Percentiles rank a stretch among this genome's conserved stretches.
These are phyloP conservation scores for Cocos nucifera DNA, from an alignment of 176 grass and related monocot genomes.

Conservation along the genomic window DNA sequence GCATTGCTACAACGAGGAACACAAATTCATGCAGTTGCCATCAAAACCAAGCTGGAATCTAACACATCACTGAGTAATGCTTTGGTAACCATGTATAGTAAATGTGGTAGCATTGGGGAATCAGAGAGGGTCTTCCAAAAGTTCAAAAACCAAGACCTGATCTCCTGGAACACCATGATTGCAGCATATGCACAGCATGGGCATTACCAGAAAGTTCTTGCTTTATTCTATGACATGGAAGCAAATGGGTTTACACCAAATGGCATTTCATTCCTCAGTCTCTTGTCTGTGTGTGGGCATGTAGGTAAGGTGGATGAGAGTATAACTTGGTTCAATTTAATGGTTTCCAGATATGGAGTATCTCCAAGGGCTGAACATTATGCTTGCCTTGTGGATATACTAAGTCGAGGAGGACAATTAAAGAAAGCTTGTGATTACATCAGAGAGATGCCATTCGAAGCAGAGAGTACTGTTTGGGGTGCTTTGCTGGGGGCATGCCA, in stretches of 20 bases:
- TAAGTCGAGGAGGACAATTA: constrained; percentile 58
- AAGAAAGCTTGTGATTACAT: constrained; percentile 68
- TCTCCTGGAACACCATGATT: constrained; percentile 85
- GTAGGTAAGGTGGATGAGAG: constrained; percentile 59
- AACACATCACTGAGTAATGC: constrained; percentile 55
- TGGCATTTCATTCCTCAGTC: constrained; percentile 58
- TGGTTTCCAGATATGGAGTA: constrained; percentile 47
- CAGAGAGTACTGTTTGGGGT: constrained; percentile 58
- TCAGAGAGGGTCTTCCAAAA: constrained; percentile 52
- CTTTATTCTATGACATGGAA: constrained; percentile 69
- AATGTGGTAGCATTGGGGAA: constrained; percentile 58
- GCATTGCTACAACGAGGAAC: constrained; percentile 67
- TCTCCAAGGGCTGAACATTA: constrained; percentile 64
- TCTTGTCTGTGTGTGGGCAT: constrained; percentile 74
- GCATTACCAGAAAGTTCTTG: constrained; percentile 48
- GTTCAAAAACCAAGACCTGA: constrained; percentile 34
- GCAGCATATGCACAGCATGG: constrained; percentile 77
- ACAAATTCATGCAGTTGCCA: constrained; percentile 46
- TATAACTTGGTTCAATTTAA: constrained; percentile 67
- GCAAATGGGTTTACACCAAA: constrained; percentile 31
- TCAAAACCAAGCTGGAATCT: constrained; percentile 68
- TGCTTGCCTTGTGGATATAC: constrained; percentile 75
- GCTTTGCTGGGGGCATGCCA: constrained; percentile 52
- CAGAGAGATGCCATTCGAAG: constrained; percentile 55
- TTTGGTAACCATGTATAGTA: constrained; percentile 89